Conservation (phyloP, 352 stramenopile genomes). For the Blastocystis sp. region DNA sequence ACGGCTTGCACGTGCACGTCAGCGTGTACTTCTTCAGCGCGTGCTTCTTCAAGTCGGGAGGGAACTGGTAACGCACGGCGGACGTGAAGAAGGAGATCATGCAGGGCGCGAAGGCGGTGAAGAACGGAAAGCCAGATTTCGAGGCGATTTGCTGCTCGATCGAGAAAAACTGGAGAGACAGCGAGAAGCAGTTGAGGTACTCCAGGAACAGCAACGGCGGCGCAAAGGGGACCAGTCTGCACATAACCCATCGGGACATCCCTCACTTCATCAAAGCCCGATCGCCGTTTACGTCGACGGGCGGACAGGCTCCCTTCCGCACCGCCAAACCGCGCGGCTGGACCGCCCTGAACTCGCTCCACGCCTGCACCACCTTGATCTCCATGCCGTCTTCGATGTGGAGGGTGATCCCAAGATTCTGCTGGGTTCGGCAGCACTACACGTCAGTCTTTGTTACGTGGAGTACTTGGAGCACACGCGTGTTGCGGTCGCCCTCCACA, state of each 20-base stretch:
- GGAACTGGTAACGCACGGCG: slow-evolving; percentile 15
- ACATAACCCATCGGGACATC: neutral
- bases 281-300: neutral
- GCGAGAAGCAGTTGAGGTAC: neutral
- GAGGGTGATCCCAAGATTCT: neutral
- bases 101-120: neutral
- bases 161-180: neutral
- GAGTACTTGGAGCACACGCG: neutral
- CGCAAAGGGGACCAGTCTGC: neutral
- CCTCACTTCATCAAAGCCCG: neutral
- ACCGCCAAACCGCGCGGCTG: neutral
- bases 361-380: slow-evolving; percentile 37
- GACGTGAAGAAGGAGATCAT: slow-evolving; percentile 32
- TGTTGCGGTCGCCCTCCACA: neutral
- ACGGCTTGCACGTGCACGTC: neutral
- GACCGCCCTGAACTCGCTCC: neutral
- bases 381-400: slow-evolving; percentile 34
- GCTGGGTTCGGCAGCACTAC: neutral
- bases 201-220: slow-evolving; percentile 10
- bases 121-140: neutral
- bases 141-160: neutral
- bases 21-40: neutral
- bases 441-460: neutral
- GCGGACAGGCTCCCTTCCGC: neutral
- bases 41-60: neutral